Evolutionary conservation across 1,284 basidiomycete genomes (phyloP), one percentile per base, ranked within the genome.

Genomic region (Cronartium quercuum): DNA sequence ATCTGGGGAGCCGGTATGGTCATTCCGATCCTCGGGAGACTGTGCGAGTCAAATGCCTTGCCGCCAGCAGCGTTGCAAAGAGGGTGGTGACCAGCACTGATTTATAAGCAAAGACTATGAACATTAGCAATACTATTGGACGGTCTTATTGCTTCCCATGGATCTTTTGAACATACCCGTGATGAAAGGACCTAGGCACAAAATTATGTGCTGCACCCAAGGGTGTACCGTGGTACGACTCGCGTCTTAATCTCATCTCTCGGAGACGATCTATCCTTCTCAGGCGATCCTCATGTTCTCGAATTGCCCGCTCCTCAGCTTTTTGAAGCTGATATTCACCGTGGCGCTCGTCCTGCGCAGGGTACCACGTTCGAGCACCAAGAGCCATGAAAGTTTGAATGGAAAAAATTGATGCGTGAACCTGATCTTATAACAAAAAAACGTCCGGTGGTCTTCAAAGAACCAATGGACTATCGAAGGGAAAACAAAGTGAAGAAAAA

Each of bases 351-450:
- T 69, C 67, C 38, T 44, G 35, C 55, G 35, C 67, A 38, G 67
- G 67, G 24, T 69, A 69, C 67, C 67, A 69, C 10, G 67, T 69
- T 18, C 57, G 57, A 38, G 57, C 67, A 61, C 67, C 57, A 18
- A 57, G 44, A n/a, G 58, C n/a, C 42, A 38, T 44, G 24, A 3
- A 4, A 21, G 37, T 68, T 4, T 12, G 21, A 40, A n/a, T 37
- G 47, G 41, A 18, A 58, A 35, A 34, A 37, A 58, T 29, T 51
- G 38, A 21, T 40, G 21, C 21, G 24, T 6, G n/a, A 7, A 61
- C 15, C 34, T 38, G 35, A 61, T 29, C 58, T 61, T n/a, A 57
- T 58, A 29, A 68, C 66, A 55, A 35, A 67, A 34, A n/a, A 34
- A 51, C 21, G 15, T 5, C n/a, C 47, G 15, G 47, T 51, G 21